Base-by-base conservation (phyloP, 2,329 filamentous ascomycete genomes). In the Alternaria ethzedia region DNA sequence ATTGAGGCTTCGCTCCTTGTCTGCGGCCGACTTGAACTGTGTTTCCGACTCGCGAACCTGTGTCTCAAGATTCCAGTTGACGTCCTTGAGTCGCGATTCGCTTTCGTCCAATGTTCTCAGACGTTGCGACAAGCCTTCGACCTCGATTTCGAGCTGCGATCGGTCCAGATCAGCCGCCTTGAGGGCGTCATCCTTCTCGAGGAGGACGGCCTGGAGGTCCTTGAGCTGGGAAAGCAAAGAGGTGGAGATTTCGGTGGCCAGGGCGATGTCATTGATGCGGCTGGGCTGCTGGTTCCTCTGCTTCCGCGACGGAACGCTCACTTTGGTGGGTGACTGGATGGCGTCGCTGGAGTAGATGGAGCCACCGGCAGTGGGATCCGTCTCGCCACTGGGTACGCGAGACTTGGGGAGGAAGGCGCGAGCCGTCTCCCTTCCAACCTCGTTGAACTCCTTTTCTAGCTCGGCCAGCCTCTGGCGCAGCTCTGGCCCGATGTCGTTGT, bases 21-120 rank as follows among this genome's bases (percentile, higher is more conserved):
- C 94, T 13, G 89, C 84, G 1, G 91, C 87, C 50, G 97, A 93
- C 76, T 90, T 93, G 66, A 91, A 87, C 15, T 88, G 85, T 8
- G 90, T 87, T 56, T 91, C 86, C 45, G 95, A 84, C 67, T 98
- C 94, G 73, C 97, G 96, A 21, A 96, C 87, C 72, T 94, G 92
- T 0, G 94, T 97, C 80, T 99, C 96, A 41, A 99, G 86, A 67
- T 92, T 95, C 96, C 96, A 99, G 78, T 98, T 99, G 80, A 98
- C 96, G 75, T 99, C 96, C 82, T 97, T 98, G 83, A 97, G 97
- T 56, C 93, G 90, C 74, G 96, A 91, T 79, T 99, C 96, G 77
- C 92, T 97, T 81, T 99, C 96, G 72, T 97, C 94, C 44, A 97
- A 84, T 7, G 88, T 87, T 75, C 92, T 91, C 68, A 98, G 84